These are phyloP conservation scores for Myrmaecium sp. DNA, from an alignment of 2,329 filamentous ascomycete species.

Conservation along the genomic window DNA sequence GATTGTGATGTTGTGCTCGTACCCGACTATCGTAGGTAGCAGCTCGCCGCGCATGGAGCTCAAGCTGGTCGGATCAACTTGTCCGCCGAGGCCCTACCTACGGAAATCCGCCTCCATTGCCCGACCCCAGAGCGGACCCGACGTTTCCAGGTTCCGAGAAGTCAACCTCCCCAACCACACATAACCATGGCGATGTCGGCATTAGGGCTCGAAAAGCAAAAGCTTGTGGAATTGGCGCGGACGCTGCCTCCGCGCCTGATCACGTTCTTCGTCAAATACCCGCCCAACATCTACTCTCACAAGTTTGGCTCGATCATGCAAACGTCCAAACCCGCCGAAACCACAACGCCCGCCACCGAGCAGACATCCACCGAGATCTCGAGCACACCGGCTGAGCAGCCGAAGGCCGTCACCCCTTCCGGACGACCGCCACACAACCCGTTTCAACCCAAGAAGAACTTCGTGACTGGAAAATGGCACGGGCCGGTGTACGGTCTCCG, in stretches of 20 bases:
- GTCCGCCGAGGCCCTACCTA: too few relatives aligned
- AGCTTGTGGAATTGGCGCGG: constrained; percentile 41
- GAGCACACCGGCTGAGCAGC: constrained; percentile 5
- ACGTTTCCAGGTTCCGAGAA: neutral
- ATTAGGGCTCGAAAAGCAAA: constrained; percentile 5
- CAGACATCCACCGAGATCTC: constrained; percentile 7
- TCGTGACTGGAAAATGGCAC: constrained; percentile 65
- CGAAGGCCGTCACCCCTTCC: neutral
- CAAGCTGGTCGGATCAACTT: constrained; percentile 3
- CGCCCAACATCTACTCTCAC: constrained; percentile 41
- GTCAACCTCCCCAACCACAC: neutral
- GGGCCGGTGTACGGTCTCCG: constrained; percentile 69
- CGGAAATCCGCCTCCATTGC: too few relatives aligned
- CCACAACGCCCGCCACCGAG: constrained; percentile 21
- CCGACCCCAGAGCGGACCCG: too few relatives aligned
- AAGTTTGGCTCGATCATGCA: constrained; percentile 9
- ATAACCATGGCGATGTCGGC: constrained; percentile 1
- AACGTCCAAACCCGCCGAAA: constrained; percentile 9
- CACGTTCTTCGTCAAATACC: constrained; percentile 80
- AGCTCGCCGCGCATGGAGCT: constrained; percentile 7
- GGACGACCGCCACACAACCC: constrained; percentile 50
- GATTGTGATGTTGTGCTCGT: too few relatives aligned
- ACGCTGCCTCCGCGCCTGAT: constrained; percentile 61
- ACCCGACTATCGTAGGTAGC: too few relatives aligned
- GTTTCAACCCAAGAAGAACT: constrained; percentile 66